Percentiles rank a stretch among this genome's conserved stretches.
Conservation (phyloP, 345 rosid genomes). For the Brassica cretica region DNA sequence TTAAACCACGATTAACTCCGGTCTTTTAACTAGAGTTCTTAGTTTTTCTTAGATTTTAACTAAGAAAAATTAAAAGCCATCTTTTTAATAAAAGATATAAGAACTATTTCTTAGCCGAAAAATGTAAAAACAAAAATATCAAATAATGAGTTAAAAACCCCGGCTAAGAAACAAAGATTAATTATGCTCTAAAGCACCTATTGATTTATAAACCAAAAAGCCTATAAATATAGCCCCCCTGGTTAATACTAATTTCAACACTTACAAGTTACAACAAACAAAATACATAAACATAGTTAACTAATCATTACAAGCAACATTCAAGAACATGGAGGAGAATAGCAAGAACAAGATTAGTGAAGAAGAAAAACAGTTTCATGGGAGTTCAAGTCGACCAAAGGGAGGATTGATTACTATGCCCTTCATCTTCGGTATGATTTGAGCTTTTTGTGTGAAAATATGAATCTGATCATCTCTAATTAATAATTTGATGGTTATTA, state of each 20-base stretch:
- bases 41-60: too few species aligned
- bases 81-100: too few species aligned
- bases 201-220: conserved; percentile 19
- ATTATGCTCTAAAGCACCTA: not conserved
- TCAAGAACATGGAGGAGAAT: conserved; percentile 39
- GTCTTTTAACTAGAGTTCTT: too few species aligned
- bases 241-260: conserved; percentile 28
- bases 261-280: conserved; percentile 21
- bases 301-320: conserved; percentile 1
- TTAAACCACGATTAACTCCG: too few species aligned
- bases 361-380: conserved; percentile 39
- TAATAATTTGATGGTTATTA: not conserved
- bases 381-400: conserved; percentile 38
- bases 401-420: conserved; percentile 78
- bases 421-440: conserved; percentile 61
- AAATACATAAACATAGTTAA: not conserved
- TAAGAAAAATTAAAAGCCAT: too few species aligned
- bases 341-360: conserved; percentile 35
- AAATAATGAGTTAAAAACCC: too few species aligned
- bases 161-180: too few species aligned
- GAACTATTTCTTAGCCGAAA: too few species aligned
- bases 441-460: not conserved
- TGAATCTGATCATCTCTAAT: not conserved
- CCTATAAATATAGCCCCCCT: conserved; percentile 30
- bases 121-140: too few species aligned